Conservation (phyloP, 1,284 basidiomycete genomes). For the Pterulicium gracile region DNA sequence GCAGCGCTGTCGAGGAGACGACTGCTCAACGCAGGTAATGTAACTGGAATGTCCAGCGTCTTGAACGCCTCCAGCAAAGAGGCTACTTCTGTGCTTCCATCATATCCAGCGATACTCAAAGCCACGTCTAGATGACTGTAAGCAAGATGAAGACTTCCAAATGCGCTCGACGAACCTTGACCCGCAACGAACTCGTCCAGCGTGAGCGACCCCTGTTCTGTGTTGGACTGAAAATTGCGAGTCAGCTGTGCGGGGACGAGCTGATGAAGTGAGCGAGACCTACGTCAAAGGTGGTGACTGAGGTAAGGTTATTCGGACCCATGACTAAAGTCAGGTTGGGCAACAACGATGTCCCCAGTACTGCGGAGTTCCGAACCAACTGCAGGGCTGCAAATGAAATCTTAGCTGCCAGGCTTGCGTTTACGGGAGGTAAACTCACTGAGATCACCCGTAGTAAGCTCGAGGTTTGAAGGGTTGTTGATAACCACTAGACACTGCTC, state of each 20-base stretch:
- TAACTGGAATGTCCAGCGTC: slow-evolving; percentile 46
- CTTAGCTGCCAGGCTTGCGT: neutral
- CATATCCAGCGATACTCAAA: slow-evolving; percentile 45
- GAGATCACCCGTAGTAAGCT: slow-evolving; percentile 48
- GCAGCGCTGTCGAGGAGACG: slow-evolving; percentile 48
- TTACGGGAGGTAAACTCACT: slow-evolving; percentile 33
- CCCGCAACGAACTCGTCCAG: slow-evolving; percentile 64
- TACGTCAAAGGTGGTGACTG: slow-evolving; percentile 41
- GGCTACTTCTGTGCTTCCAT: slow-evolving; percentile 46
- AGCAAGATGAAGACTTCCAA: slow-evolving; percentile 8
- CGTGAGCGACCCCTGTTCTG: slow-evolving; percentile 51
- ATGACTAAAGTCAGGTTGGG: slow-evolving; percentile 47
- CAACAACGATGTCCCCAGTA: slow-evolving; percentile 48
- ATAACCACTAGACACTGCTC: slow-evolving; percentile 36
- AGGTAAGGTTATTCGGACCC: slow-evolving; percentile 45
- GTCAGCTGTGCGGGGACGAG: neutral
- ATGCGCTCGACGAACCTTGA: slow-evolving; percentile 24
- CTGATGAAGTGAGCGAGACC: slow-evolving; percentile 3
- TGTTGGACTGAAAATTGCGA: slow-evolving; percentile 40
- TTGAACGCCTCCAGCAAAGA: slow-evolving; percentile 58
- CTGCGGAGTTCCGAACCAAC: slow-evolving; percentile 37
- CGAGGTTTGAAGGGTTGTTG: slow-evolving; percentile 65
- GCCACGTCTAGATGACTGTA: slow-evolving; percentile 32
- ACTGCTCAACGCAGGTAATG: slow-evolving; percentile 52
- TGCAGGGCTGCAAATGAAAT: slow-evolving; percentile 31